Evolutionary conservation across 176 grass and related monocot species (phyloP).

Genomic region (Rhynchospora breviuscula): DNA sequence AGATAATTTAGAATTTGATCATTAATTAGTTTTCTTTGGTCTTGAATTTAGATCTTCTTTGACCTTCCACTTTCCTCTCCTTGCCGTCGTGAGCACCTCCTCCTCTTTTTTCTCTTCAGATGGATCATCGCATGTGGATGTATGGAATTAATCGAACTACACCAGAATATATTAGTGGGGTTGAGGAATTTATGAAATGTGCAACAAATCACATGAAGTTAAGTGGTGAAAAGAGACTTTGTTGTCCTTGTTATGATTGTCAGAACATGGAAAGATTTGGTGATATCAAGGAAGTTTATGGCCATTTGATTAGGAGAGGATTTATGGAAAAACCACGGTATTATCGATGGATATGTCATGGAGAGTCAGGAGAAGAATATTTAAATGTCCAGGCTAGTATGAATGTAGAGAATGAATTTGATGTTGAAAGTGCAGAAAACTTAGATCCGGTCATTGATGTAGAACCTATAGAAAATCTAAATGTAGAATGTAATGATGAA

Average conservation of each 20-base stretch:
- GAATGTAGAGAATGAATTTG: background rate
- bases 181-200: background rate
- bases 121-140: background rate
- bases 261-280: background rate
- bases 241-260: conserved; percentile 11
- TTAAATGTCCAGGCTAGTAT: background rate
- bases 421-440: too few species aligned
- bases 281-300: background rate
- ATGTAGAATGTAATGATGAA: background rate
- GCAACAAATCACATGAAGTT: background rate
- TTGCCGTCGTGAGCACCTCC: too few species aligned
- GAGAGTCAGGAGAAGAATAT: background rate
- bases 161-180: background rate
- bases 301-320: background rate
- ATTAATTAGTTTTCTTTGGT: too few species aligned
- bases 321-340: background rate
- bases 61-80: too few species aligned
- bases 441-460: background rate
- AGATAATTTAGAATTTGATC: too few species aligned
- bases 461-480: background rate
- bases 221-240: background rate
- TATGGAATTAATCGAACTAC: background rate
- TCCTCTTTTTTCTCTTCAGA: background rate
- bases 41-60: too few species aligned
- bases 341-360: background rate